Evolutionary conservation across 2,329 filamentous ascomycete species (phyloP).

Genomic region (Neophaeococcomyces mojaviensis): DNA sequence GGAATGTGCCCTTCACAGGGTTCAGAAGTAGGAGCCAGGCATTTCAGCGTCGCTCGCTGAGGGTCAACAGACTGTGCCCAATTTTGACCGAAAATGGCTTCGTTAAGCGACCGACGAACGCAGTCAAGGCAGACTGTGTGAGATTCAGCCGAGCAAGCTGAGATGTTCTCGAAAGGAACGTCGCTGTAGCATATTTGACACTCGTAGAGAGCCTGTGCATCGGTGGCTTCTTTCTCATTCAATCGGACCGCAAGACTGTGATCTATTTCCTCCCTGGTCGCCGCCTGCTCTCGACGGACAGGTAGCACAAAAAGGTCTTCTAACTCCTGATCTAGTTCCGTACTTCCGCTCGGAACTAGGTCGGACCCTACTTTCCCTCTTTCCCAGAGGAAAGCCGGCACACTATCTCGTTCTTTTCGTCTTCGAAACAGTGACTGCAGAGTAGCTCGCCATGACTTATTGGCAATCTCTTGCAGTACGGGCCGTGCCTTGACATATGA

Average conservation of each 20-base stretch:
- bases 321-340: conserved; percentile 38
- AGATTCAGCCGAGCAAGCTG: conserved; percentile 34
- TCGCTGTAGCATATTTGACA: conserved; percentile 43
- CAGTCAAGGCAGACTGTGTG: conserved; percentile 59
- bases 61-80: conserved; percentile 75
- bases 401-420: conserved; percentile 34
- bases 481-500: conserved; percentile 38
- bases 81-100: conserved; percentile 87
- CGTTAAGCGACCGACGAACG: conserved; percentile 70
- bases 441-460: conserved; percentile 37
- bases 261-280: conserved; percentile 33
- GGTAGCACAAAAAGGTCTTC: conserved; percentile 31
- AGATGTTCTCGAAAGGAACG: conserved; percentile 41
- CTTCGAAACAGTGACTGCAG: conserved; percentile 37
- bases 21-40: conserved; percentile 68
- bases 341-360: conserved; percentile 29
- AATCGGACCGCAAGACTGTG: conserved; percentile 32
- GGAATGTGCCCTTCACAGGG: conserved; percentile 67
- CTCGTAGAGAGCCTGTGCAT: conserved; percentile 37
- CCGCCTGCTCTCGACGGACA: conserved; percentile 28
- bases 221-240: conserved; percentile 37
- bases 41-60: conserved; percentile 66
- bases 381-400: conserved; percentile 35
- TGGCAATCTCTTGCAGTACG: conserved; percentile 35
- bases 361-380: conserved; percentile 27